These are phyloP conservation scores for Adansonia madagascariensis DNA, from an alignment of 441 rosid species.

Conservation along the genomic window DNA sequence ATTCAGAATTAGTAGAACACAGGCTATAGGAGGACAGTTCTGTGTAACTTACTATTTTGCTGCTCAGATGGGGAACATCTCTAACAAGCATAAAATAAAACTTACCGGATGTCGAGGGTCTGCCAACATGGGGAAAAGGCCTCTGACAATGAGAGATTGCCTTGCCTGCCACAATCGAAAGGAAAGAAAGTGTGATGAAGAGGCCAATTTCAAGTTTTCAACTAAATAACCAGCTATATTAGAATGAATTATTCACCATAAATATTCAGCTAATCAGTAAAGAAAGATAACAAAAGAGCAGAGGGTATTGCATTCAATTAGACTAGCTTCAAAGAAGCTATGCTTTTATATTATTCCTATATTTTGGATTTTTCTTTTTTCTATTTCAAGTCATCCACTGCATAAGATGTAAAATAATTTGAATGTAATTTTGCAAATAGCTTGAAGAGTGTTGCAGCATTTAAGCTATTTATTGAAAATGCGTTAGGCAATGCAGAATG, in stretches of 20 bases:
- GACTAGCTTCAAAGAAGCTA: constrained; percentile 9
- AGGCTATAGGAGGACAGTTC: neutral
- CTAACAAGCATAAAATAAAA: neutral
- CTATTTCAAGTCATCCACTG: neutral
- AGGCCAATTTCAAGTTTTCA: constrained; percentile 20
- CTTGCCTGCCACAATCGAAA: constrained; percentile 44
- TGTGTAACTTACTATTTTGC: neutral
- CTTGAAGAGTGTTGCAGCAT: neutral
- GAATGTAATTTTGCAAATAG: constrained; percentile 12
- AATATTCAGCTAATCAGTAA: neutral
- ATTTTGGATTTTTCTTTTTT: neutral
- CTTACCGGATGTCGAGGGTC: constrained; percentile 57
- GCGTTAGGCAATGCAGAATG: neutral
- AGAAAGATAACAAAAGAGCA: neutral
- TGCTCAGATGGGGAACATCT: neutral
- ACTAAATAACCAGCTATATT: neutral
- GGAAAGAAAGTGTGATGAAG: constrained; percentile 22
- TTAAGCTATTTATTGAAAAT: neutral
- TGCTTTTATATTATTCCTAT: neutral
- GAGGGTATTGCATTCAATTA: neutral
- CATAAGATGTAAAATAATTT: neutral
- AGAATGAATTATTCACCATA: constrained; percentile 3
- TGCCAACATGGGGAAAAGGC: constrained; percentile 56
- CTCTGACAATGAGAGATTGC: constrained; percentile 57
- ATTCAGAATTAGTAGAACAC: neutral